A percentile compares a stretch with the other conserved stretches of the same genome.
Evolutionary conservation across 192 early-diverging fungal genomes (phyloP).

Genomic region (Dispira simplex): DNA sequence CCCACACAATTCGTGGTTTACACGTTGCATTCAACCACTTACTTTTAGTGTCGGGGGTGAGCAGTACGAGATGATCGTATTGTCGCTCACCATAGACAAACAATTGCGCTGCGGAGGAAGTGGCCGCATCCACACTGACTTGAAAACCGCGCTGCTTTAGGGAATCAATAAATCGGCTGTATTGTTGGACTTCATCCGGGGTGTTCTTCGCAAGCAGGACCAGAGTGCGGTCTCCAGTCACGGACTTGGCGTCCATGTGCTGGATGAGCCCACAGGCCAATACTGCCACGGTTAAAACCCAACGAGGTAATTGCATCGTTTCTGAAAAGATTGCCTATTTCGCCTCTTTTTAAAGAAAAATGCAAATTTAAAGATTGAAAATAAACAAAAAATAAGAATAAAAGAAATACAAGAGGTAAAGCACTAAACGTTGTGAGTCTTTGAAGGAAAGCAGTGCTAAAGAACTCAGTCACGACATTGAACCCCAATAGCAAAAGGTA

Average conservation of each 20-base stretch:
- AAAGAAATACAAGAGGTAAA: too few relatives aligned
- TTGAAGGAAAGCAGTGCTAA: too few relatives aligned
- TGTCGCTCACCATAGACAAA: constrained; percentile 37
- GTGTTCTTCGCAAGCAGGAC: constrained; percentile 44
- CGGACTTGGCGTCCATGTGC: constrained; percentile 34
- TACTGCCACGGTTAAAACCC: neutral
- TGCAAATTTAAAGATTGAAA: too few relatives aligned
- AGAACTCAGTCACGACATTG: too few relatives aligned
- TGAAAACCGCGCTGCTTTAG: constrained; percentile 39
- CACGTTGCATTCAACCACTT: constrained; percentile 13
- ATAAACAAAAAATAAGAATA: too few relatives aligned
- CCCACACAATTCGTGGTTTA: too few relatives aligned
- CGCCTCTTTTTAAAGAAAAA: too few relatives aligned
- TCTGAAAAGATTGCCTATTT: too few relatives aligned
- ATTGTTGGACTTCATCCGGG: constrained; percentile 22
- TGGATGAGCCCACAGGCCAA: neutral
- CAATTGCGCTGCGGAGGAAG: constrained; percentile 32
- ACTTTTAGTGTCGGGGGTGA: constrained; percentile 59
- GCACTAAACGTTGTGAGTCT: too few relatives aligned
- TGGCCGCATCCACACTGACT: constrained; percentile 29
- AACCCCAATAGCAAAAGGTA: too few relatives aligned
- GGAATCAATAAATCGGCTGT: constrained; percentile 37
- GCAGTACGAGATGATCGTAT: constrained; percentile 70
- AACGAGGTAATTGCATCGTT: too few relatives aligned
- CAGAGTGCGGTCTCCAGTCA: constrained; percentile 44